Percentiles rank a stretch among this genome's conserved stretches.
Evolutionary conservation across 2,329 filamentous ascomycete species (phyloP).

Genomic region (Elsinoe perseae): DNA sequence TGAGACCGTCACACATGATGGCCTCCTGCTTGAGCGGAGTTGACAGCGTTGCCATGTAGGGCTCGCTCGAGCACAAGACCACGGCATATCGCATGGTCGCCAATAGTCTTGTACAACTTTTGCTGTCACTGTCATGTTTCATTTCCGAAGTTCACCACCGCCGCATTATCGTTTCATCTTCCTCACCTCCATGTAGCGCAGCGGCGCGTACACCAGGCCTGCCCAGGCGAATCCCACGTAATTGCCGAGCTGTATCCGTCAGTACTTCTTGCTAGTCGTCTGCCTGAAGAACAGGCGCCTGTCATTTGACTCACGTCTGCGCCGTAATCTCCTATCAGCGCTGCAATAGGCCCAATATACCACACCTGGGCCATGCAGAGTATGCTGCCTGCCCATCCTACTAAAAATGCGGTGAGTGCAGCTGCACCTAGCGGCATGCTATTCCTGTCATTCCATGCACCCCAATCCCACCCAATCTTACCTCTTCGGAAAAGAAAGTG

Average conservation of each 20-base stretch:
- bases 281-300: not conserved
- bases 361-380: conserved; percentile 63
- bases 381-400: conserved; percentile 53
- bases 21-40: not conserved
- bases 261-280: not conserved
- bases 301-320: conserved; percentile 43
- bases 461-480: conserved; percentile 49
- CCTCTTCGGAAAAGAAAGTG: conserved; percentile 53
- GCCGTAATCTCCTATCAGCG: conserved; percentile 49
- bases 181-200: conserved; percentile 46
- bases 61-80: conserved; percentile 2
- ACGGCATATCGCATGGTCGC: conserved; percentile 4
- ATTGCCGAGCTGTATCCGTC: conserved; percentile 43
- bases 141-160: not conserved
- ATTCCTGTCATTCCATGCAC: conserved; percentile 50
- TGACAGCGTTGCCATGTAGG: not conserved
- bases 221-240: conserved; percentile 56
- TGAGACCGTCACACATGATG: not conserved
- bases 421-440: conserved; percentile 57
- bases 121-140: not conserved
- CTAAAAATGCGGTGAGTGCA: conserved; percentile 51
- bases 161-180: conserved; percentile 22
- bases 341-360: conserved; percentile 58
- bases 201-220: conserved; percentile 48
- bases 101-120: conserved; percentile 6